A percentile compares a stretch with the other conserved stretches of the same genome.
phyloP scores from a whole-genome alignment of 805 yeast species.

The Ogataea methanolica region DNA sequence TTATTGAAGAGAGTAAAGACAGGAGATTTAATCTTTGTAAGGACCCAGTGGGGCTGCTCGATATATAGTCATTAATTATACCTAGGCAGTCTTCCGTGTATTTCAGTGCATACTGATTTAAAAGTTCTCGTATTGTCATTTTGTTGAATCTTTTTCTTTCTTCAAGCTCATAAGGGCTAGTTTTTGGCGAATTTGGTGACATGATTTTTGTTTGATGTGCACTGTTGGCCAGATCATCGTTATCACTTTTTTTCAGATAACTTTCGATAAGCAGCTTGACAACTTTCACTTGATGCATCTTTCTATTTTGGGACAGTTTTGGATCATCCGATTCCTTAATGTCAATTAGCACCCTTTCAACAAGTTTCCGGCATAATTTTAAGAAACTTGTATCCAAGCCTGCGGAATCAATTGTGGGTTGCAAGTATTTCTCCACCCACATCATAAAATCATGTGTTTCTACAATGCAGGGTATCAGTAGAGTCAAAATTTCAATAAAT shows the following conservation, averaged over 20 bases:
- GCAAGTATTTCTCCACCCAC: constrained; percentile 48
- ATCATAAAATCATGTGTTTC: constrained; percentile 30
- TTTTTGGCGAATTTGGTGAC: not conserved
- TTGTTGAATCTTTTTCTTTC: constrained; percentile 48
- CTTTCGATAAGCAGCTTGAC: constrained; percentile 16
- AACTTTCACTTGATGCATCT: constrained; percentile 13
- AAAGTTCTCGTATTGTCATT: constrained; percentile 36
- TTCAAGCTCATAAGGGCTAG: constrained; percentile 24
- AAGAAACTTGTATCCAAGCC: constrained; percentile 39
- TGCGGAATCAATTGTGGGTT: constrained; percentile 55
- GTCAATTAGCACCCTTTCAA: constrained; percentile 6
- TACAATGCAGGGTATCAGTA: constrained; percentile 30
- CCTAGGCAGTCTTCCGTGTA: constrained; percentile 34
- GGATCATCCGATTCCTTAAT: constrained; percentile 4
- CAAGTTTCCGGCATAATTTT: constrained; percentile 3
- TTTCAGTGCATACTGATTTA: constrained; percentile 39
- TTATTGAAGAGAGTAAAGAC: constrained; percentile 31
- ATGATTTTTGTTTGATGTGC: constrained; percentile 21
- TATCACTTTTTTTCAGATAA: constrained; percentile 21
- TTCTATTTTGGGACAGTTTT: constrained; percentile 3
- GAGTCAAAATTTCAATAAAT: constrained; percentile 36
- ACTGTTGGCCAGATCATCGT: constrained; percentile 1
- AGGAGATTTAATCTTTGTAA: constrained; percentile 34
- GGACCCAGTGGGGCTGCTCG: constrained; percentile 15
- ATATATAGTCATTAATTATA: constrained; percentile 33